Percentiles rank a stretch among this genome's conserved stretches.
Conservation (phyloP, 2,329 filamentous ascomycete genomes). For the Cyphellophora europaea region DNA sequence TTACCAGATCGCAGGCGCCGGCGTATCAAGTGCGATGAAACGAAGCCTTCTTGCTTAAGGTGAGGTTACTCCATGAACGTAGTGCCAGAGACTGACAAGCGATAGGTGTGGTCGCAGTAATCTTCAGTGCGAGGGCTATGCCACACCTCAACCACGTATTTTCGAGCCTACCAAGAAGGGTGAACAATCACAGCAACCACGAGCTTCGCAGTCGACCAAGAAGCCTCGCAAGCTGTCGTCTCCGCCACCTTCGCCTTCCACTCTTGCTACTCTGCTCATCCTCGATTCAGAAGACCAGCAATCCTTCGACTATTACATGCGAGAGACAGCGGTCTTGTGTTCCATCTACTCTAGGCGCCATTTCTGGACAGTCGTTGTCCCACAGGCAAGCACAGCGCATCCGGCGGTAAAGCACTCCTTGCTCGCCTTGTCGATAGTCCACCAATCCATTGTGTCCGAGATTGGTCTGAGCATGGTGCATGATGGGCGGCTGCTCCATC, state of each 20-base stretch:
- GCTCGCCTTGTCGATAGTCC: conserved; percentile 10
- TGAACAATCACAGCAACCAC: neutral
- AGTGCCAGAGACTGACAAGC: neutral
- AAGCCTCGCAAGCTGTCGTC: too few relatives aligned
- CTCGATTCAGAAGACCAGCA: conserved; percentile 11
- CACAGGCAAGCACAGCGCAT: conserved; percentile 12
- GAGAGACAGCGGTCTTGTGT: conserved; percentile 9
- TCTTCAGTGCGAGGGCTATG: conserved; percentile 10
- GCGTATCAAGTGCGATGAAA: conserved; percentile 13
- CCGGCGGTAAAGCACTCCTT: conserved; percentile 14
- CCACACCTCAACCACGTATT: conserved; percentile 9
- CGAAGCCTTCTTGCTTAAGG: conserved; percentile 11
- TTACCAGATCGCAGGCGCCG: conserved; percentile 5
- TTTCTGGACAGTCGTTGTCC: conserved; percentile 12
- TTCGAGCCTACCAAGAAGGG: conserved; percentile 8
- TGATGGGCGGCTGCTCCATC: conserved; percentile 8
- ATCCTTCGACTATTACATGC: conserved; percentile 12
- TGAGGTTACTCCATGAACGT: neutral
- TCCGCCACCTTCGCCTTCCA: too few relatives aligned
- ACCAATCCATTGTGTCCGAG: conserved; percentile 7
- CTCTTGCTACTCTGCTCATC: too few relatives aligned
- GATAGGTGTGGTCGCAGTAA: conserved; percentile 2
- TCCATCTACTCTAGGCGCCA: conserved; percentile 11
- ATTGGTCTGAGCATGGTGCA: conserved; percentile 1
- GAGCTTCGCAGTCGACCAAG: too few relatives aligned